Evolutionary conservation across 768 basidiomycete species (phyloP).

Genomic region (Rhizopogon vesiculosus): DNA sequence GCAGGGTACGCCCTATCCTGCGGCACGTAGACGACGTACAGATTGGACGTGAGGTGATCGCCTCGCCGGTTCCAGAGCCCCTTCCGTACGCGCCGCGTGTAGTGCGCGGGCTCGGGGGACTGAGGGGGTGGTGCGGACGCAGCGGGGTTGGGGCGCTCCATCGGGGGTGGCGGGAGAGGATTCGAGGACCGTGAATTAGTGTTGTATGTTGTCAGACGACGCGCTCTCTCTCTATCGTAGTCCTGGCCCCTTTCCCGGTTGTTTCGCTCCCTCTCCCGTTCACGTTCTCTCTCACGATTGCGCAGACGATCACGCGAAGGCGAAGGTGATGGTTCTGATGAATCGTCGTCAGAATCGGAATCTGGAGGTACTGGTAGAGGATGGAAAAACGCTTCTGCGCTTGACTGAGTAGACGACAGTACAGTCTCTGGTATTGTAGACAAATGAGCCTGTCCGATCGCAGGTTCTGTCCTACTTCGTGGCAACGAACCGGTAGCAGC

Average conservation of each 20-base stretch:
- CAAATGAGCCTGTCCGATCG: conserved; percentile 12
- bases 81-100: conserved; percentile 35
- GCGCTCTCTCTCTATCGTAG: neutral
- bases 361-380: conserved; percentile 16
- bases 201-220: neutral
- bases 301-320: conserved; percentile 19
- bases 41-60: conserved; percentile 55
- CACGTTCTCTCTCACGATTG: neutral
- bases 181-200: conserved; percentile 7
- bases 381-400: conserved; percentile 20
- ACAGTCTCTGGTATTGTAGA: conserved; percentile 22
- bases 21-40: conserved; percentile 67
- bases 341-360: conserved; percentile 9
- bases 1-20: conserved; percentile 46
- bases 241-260: neutral
- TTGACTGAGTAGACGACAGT: conserved; percentile 14
- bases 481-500: conserved; percentile 6
- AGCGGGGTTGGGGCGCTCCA: conserved; percentile 19
- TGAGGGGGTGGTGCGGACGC: conserved; percentile 22
- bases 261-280: neutral
- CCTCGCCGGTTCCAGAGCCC: conserved; percentile 78
- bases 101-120: conserved; percentile 24
- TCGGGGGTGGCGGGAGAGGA: conserved; percentile 25
- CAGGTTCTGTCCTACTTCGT: conserved; percentile 27
- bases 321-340: neutral